phyloP scores from a whole-genome alignment of 345 rosid genomes.

The Eucalyptus curtisii region DNA sequence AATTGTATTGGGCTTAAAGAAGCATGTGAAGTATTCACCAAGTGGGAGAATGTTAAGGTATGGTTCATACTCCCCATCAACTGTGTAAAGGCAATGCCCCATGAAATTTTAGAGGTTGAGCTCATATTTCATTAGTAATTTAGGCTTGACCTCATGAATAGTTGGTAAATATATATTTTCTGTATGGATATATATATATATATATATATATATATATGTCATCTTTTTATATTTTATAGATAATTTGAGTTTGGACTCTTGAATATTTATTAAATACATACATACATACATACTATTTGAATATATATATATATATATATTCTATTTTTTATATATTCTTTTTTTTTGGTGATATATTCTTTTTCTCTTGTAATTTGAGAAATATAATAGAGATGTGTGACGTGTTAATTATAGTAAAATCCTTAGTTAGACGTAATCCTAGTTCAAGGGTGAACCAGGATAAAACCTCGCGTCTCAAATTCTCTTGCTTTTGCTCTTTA shows the following conservation, averaged over 20 bases:
- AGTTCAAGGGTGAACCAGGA: fast-evolving
- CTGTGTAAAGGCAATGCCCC: fast-evolving
- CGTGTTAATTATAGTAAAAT: not conserved
- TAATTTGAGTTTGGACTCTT: not conserved
- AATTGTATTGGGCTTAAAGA: not conserved
- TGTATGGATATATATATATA: too few relatives aligned
- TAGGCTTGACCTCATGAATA: not conserved
- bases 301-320: too few relatives aligned
- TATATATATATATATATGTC: too few relatives aligned
- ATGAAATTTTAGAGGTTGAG: too few relatives aligned
- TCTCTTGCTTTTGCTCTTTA: not conserved
- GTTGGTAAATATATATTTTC: too few relatives aligned
- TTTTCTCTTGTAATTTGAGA: not conserved
- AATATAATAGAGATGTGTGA: fast-evolving
- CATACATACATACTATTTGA: too few relatives aligned
- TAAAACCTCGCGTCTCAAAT: not conserved
- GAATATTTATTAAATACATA: too few relatives aligned
- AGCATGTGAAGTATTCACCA: not conserved
- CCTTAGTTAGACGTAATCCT: not conserved
- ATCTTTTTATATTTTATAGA: not conserved
- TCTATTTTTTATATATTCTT: too few relatives aligned
- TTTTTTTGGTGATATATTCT: too few relatives aligned
- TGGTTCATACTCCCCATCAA: not conserved
- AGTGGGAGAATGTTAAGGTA: not conserved
- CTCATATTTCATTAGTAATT: not conserved